These are phyloP conservation scores for Neofusicoccum sp. DNA, from an alignment of 2,329 filamentous ascomycete species.

Conservation along the genomic window DNA sequence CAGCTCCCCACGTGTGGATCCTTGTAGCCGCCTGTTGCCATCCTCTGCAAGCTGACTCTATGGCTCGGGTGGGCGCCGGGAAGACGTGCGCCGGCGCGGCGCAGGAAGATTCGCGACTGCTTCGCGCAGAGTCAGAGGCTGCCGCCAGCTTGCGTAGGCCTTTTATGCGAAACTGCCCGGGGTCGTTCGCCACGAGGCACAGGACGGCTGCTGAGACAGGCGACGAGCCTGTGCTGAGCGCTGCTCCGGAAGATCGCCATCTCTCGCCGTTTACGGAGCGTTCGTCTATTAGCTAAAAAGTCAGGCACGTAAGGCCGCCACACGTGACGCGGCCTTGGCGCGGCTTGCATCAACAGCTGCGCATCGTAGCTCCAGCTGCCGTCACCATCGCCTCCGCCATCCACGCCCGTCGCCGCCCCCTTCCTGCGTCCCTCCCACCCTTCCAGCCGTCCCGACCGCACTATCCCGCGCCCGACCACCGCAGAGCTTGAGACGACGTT, in stretches of 20 bases:
- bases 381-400: neutral
- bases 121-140: neutral
- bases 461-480: neutral
- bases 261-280: neutral
- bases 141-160: neutral
- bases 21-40: too few species aligned
- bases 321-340: neutral
- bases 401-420: neutral
- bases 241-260: slow-evolving; percentile 15
- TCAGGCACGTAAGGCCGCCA: neutral
- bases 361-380: slow-evolving; percentile 1
- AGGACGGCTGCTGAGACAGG: neutral
- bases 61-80: too few species aligned
- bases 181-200: neutral
- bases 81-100: neutral
- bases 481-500: neutral
- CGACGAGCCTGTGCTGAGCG: slow-evolving; percentile 10
- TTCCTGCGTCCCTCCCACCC: neutral
- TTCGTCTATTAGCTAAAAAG: neutral
- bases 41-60: too few species aligned
- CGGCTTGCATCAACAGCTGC: slow-evolving; percentile 1
- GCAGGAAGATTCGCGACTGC: neutral
- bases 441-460: neutral
- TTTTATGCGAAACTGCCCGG: neutral
- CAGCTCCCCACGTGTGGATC: too few species aligned